Percentiles rank a stretch among this genome's conserved stretches.
Evolutionary conservation across 192 early-diverging fungal genomes (phyloP).

Genomic region (Coemansia sp.): DNA sequence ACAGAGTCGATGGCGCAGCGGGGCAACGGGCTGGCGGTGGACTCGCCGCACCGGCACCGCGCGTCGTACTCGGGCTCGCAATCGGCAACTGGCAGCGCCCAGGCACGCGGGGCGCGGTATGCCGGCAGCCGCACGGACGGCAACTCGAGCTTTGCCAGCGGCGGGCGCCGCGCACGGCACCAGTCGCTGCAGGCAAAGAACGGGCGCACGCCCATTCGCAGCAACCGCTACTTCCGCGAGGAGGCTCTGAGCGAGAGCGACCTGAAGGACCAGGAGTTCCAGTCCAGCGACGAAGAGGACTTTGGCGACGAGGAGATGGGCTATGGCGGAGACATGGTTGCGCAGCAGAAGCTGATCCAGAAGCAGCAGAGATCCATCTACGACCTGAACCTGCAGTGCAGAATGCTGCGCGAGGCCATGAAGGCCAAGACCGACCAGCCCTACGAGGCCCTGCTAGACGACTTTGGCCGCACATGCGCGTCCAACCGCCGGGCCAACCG

Average conservation of each 20-base stretch:
- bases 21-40: conserved; percentile 24
- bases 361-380: conserved; percentile 52
- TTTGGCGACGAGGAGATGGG: conserved; percentile 35
- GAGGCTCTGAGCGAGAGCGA: conserved; percentile 49
- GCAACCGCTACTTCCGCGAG: conserved; percentile 45
- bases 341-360: conserved; percentile 51
- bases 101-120: conserved; percentile 8
- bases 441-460: conserved; percentile 21
- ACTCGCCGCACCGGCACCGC: conserved; percentile 21
- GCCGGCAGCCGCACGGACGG: conserved; percentile 14
- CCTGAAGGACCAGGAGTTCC: conserved; percentile 42
- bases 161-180: conserved; percentile 21
- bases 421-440: conserved; percentile 21
- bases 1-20: conserved; percentile 37
- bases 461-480: conserved; percentile 40
- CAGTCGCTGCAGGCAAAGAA: conserved; percentile 20
- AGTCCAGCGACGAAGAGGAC: conserved; percentile 52
- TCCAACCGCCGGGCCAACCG: conserved; percentile 45
- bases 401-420: conserved; percentile 34
- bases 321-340: conserved; percentile 42
- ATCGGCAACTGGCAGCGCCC: conserved; percentile 32
- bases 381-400: conserved; percentile 41
- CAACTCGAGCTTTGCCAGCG: conserved; percentile 36
- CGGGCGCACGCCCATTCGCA: conserved; percentile 36
- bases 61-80: conserved; percentile 39